Conservation (phyloP, 1,284 basidiomycete species). For the Ceratobasidium sp. region DNA sequence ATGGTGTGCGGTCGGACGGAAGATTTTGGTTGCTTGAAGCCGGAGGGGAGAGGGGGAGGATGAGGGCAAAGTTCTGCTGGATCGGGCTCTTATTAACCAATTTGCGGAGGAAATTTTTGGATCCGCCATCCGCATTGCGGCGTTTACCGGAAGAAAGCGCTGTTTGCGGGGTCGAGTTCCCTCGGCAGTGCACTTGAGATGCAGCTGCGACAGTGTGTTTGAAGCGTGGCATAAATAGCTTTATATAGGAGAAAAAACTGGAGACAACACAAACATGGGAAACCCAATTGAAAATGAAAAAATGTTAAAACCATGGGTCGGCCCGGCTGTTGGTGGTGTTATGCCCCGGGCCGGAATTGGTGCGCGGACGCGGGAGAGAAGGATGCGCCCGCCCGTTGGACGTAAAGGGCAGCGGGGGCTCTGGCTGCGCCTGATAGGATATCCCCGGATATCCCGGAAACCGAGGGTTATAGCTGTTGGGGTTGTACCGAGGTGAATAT, state of each 20-base stretch:
- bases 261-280: conserved; percentile 5
- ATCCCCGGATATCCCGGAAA: conserved; percentile 9
- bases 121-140: neutral
- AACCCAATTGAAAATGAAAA: conserved; percentile 20
- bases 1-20: conserved; percentile 36
- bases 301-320: conserved; percentile 27
- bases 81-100: conserved; percentile 26
- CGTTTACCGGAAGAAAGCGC: neutral
- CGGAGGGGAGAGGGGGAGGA: conserved; percentile 50
- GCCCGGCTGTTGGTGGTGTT: conserved; percentile 22
- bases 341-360: conserved; percentile 35
- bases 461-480: conserved; percentile 5
- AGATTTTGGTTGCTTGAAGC: conserved; percentile 50
- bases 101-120: conserved; percentile 35
- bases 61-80: conserved; percentile 33
- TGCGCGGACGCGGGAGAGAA: conserved; percentile 40
- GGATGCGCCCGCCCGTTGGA: conserved; percentile 39
- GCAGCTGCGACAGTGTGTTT: neutral
- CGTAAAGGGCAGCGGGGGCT: conserved; percentile 38
- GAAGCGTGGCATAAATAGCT: conserved; percentile 32
- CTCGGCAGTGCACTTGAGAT: neutral
- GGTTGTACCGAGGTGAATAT: conserved; percentile 3
- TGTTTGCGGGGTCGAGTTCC: too few relatives aligned
- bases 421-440: neutral
- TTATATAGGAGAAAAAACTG: conserved; percentile 34